phyloP scores from a whole-genome alignment of 225 moss, liverwort and hornwort species.

The Antitrichia curtipendula region DNA sequence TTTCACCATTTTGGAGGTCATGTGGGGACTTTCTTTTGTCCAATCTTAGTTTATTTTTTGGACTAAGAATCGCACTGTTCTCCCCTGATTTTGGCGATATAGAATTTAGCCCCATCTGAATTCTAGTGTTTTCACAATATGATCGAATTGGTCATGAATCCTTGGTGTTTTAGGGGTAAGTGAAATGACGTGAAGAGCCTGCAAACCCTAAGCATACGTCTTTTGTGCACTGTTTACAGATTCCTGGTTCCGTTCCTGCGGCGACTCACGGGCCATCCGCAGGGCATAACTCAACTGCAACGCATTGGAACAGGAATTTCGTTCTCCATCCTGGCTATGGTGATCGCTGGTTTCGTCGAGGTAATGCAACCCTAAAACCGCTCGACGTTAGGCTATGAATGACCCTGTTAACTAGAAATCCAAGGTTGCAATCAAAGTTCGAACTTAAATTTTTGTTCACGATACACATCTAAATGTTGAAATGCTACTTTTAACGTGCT shows the following conservation, averaged over 20 bases:
- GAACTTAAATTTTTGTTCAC: not conserved
- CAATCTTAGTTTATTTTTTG: not conserved
- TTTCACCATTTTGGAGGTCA: not conserved
- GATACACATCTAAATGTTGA: not conserved
- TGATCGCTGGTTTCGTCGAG: constrained; percentile 69
- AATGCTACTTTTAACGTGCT: not conserved
- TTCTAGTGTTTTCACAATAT: not conserved
- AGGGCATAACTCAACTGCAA: constrained; percentile 55
- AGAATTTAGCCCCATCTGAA: not conserved
- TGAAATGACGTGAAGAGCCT: not conserved
- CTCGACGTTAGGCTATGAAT: not conserved
- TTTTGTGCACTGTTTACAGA: not conserved
- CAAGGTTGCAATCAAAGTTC: not conserved
- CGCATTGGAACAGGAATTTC: constrained; percentile 61
- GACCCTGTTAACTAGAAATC: not conserved
- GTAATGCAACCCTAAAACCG: not conserved
- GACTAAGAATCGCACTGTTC: not conserved
- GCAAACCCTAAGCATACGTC: not conserved
- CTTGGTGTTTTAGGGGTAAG: not conserved
- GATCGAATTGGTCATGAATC: not conserved
- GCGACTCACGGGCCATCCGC: constrained; percentile 21
- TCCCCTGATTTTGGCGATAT: not conserved
- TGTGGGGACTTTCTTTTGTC: not conserved
- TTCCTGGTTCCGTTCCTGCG: constrained; percentile 38
- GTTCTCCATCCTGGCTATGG: constrained; percentile 54